Evolutionary conservation across 768 basidiomycete species (phyloP).

Genomic region (Coprinellus aureogranulatus): DNA sequence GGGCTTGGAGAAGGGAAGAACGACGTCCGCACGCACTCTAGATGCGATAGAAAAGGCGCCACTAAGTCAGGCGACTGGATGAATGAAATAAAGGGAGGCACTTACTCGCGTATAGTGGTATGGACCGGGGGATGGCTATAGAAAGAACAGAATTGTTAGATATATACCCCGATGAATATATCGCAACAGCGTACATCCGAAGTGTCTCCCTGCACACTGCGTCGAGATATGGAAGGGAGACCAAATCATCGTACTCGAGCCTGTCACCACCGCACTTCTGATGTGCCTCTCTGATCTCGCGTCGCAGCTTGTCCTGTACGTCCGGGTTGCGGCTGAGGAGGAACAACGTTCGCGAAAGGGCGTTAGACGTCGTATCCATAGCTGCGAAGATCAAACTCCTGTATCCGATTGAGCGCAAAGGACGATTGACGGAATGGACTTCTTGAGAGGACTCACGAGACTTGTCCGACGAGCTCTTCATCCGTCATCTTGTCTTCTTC

Average conservation of each 20-base stretch:
- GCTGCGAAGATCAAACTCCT: constrained; percentile 42
- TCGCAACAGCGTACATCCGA: constrained; percentile 31
- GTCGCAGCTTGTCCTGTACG: constrained; percentile 35
- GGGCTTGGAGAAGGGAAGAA: constrained; percentile 18
- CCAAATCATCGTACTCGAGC: constrained; percentile 36
- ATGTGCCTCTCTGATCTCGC: constrained; percentile 32
- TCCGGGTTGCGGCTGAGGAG: constrained; percentile 32
- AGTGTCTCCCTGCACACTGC: constrained; percentile 41
- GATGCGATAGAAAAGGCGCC: neutral
- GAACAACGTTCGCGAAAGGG: constrained; percentile 31
- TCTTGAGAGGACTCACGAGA: constrained; percentile 20
- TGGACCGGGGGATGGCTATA: constrained; percentile 23
- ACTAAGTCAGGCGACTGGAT: neutral
- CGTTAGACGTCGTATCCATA: constrained; percentile 42
- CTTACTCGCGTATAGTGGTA: constrained; percentile 18
- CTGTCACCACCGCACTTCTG: constrained; percentile 15
- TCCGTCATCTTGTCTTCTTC: constrained; percentile 30
- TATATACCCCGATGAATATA: too few species aligned
- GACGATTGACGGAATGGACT: neutral
- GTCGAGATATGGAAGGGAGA: constrained; percentile 36
- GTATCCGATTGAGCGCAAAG: neutral
- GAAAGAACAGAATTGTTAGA: neutral
- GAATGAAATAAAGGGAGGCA: neutral
- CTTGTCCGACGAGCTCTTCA: constrained; percentile 39
- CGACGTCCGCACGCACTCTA: constrained; percentile 24